Conservation (phyloP, 441 rosid species). For the Brassica hybrid region DNA sequence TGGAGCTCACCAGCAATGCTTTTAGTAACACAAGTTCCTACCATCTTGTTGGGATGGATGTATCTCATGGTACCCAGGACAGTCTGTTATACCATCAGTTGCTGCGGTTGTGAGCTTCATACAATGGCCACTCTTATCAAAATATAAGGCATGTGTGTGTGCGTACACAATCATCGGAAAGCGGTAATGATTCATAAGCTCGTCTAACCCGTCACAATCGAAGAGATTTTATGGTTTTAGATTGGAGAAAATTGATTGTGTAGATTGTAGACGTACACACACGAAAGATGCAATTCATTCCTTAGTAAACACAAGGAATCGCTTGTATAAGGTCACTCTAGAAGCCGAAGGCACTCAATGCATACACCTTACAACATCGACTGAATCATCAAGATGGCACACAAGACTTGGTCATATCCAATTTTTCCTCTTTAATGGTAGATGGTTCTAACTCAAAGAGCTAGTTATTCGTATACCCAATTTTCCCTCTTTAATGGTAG, state of each 20-base stretch:
- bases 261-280: not conserved
- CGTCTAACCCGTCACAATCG: not conserved
- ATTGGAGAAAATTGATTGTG: not conserved
- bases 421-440: too few relatives aligned
- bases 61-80: not conserved
- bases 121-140: not conserved
- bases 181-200: not conserved
- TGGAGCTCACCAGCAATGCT: too few relatives aligned
- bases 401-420: too few relatives aligned
- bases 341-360: too few relatives aligned
- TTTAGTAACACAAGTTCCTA: not conserved
- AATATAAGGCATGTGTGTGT: not conserved
- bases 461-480: too few relatives aligned
- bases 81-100: not conserved
- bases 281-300: not conserved
- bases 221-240: not conserved
- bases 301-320: too few relatives aligned
- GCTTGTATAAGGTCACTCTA: too few relatives aligned
- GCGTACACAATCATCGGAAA: not conserved
- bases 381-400: too few relatives aligned
- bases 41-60: not conserved
- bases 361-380: too few relatives aligned
- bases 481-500: too few relatives aligned
- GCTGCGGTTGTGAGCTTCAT: not conserved
- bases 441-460: too few relatives aligned